Evolutionary conservation across 163 green algal genomes (phyloP).

Genomic region (Scenedesmus sp.): DNA sequence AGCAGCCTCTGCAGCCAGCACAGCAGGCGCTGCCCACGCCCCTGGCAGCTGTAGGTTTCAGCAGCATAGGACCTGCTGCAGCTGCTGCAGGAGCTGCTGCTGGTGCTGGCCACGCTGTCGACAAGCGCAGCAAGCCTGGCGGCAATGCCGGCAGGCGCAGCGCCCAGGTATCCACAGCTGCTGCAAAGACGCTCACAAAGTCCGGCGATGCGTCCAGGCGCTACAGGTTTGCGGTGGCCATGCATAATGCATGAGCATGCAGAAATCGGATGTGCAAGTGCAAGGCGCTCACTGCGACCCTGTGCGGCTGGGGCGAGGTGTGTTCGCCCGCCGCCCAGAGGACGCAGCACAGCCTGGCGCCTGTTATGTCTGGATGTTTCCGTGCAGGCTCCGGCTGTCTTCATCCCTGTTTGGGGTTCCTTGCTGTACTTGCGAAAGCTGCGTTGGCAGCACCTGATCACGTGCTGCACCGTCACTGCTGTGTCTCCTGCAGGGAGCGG

Average conservation of each 20-base stretch:
- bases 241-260: too few relatives aligned
- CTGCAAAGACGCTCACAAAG: background rate
- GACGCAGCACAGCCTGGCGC: too few relatives aligned
- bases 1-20: background rate
- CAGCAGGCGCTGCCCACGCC: background rate
- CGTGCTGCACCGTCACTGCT: too few relatives aligned
- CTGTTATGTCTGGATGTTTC: too few relatives aligned
- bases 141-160: background rate
- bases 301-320: too few relatives aligned
- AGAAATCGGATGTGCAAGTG: too few relatives aligned
- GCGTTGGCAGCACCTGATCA: too few relatives aligned
- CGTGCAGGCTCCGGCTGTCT: too few relatives aligned
- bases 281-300: too few relatives aligned
- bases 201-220: background rate
- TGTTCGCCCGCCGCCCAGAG: too few relatives aligned
- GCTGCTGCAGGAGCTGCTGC: background rate
- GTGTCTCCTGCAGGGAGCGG: too few relatives aligned
- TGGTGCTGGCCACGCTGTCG: background rate
- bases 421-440: background rate
- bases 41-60: background rate
- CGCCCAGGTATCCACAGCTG: background rate
- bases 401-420: too few relatives aligned
- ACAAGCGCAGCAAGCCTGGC: background rate
- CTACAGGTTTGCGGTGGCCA: background rate
- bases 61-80: background rate